Evolutionary conservation across 106 monocot species (phyloP), one percentile per base, ranked within the genome.

Genomic region (Gastrodia elata): DNA sequence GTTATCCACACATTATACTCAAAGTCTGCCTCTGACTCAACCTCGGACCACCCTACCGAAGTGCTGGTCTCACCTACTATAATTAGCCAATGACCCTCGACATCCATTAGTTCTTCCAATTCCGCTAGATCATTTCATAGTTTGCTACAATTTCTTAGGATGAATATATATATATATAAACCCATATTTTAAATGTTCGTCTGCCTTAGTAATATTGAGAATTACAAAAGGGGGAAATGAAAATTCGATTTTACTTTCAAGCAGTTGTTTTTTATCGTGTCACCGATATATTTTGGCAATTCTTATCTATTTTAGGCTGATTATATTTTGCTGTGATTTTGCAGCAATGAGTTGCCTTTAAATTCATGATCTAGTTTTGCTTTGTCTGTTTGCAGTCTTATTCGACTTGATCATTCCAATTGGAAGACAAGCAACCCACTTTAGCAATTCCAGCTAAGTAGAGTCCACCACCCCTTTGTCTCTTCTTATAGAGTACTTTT

Each of bases 381-480:
- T 52, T 52, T 5, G 14, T 67, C 67, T 37, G 37, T 67, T 35
- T 67, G 67, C 67, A 93, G 97, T 85, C 97, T 28, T 98, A 93
- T 61, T 74, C 87, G 69, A 98, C 97, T n/a, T 91, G 93, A 69
- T 86, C 90, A 8, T 86, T 83, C 25, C 93, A 93, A 98, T 90
- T 98, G 80, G 93, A 90, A 82, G 90, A 83, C 34, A 77, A 93
- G 71, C 81, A 88, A 73, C 77, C 84, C 61, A 91, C 93, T 38
- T 76, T 82, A 58, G 83, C 97, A 20, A 73, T 88, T 41, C 90
- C 97, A 13, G 78, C 97, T 39, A 91, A 88, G 78, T 59, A 52
- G 97, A 93, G 72, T 98, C 97, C 8, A 93, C 97, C 14, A 80
- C 93, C 4, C 90, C 52, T 22, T 88, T 2, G 81, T 98, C 49